Conservation (phyloP, 1,284 basidiomycete genomes). For the Trametes pubescens region DNA sequence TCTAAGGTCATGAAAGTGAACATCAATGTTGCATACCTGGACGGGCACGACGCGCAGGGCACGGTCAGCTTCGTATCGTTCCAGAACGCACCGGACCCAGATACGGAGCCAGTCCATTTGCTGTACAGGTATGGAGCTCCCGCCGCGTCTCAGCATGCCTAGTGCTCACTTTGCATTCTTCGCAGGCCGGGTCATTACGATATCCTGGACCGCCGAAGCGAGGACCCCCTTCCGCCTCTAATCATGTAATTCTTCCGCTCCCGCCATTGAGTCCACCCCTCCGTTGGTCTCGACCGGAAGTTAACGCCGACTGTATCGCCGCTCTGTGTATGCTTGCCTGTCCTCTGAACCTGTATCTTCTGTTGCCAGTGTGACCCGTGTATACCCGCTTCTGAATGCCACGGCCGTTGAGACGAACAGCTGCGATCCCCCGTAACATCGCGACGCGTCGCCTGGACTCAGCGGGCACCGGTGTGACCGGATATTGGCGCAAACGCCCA, state of each 20-base stretch:
- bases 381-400: conserved; percentile 6
- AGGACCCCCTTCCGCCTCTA: conserved; percentile 31
- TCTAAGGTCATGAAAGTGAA: conserved; percentile 74
- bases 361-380: conserved; percentile 11
- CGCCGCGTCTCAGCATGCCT: conserved; percentile 11
- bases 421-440: conserved; percentile 14
- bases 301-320: not conserved
- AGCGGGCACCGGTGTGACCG: not conserved
- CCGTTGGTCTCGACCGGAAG: not conserved
- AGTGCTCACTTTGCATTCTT: conserved; percentile 13
- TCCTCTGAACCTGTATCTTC: not conserved
- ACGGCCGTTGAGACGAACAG: not conserved
- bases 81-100: conserved; percentile 53
- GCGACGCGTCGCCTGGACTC: not conserved
- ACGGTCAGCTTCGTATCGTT: conserved; percentile 79
- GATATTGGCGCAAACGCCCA: not conserved
- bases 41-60: conserved; percentile 53
- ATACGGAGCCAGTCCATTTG: conserved; percentile 61
- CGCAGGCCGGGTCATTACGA: conserved; percentile 49
- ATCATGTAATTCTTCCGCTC: conserved; percentile 18
- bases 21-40: conserved; percentile 83
- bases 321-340: conserved; percentile 10
- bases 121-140: conserved; percentile 69
- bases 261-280: not conserved
- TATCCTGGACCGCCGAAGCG: conserved; percentile 42